Conservation (phyloP, 164 flowering plant genomes). For the Dillenia turbinata region DNA sequence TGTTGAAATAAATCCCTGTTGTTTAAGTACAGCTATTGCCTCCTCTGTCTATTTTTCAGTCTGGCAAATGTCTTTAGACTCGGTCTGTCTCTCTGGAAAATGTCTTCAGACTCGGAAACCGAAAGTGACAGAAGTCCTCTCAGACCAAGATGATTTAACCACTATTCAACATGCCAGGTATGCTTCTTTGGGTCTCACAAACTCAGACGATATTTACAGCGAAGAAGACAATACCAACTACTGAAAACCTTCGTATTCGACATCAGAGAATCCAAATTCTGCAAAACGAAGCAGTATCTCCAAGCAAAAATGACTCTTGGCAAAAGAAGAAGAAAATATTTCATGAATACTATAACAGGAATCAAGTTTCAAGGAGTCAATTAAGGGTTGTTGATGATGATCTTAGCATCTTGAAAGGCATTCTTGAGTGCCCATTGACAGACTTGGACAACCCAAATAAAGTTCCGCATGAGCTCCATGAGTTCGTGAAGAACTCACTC, state of each 20-base stretch:
- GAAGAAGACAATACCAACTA: background rate
- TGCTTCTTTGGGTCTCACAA: too few species aligned
- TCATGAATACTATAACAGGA: slow-evolving; percentile 4
- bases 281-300: background rate
- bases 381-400: slow-evolving; percentile 50
- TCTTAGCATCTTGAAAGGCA: slow-evolving; percentile 34
- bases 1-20: too few species aligned
- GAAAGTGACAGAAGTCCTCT: too few species aligned
- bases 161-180: too few species aligned
- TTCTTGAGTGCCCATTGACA: slow-evolving; percentile 22
- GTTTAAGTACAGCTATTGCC: too few species aligned
- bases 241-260: background rate
- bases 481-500: slow-evolving; percentile 25
- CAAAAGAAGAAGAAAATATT: slow-evolving; percentile 3
- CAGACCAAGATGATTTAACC: too few species aligned
- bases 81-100: too few species aligned
- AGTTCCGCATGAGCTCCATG: slow-evolving; percentile 23
- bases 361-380: slow-evolving; percentile 13
- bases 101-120: too few species aligned
- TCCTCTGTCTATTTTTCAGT: too few species aligned
- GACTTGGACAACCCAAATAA: slow-evolving; percentile 22
- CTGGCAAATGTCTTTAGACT: too few species aligned
- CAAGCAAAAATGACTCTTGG: background rate
- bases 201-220: too few species aligned
- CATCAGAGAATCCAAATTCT: background rate